A percentile compares a stretch with the other conserved stretches of the same genome.
Conservation (phyloP, 352 stramenopile genomes). For the Pilasporangium apinafurcum region DNA sequence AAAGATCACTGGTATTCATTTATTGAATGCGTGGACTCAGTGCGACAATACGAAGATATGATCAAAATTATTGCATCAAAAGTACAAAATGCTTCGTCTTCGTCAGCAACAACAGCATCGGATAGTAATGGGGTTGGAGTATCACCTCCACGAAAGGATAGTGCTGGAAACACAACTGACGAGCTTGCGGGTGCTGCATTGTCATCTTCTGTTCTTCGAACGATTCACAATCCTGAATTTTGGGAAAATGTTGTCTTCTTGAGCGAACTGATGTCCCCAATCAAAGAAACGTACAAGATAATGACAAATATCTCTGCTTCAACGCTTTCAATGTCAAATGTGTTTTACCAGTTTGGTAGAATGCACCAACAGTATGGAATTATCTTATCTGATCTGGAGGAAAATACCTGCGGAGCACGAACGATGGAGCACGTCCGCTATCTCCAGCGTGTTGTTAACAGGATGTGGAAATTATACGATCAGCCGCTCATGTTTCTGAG, state of each 20-base stretch:
- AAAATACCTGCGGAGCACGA: conserved; percentile 33
- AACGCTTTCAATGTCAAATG: conserved; percentile 54
- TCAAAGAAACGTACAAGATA: conserved; percentile 71
- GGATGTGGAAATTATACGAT: conserved; percentile 74
- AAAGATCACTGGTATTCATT: conserved; percentile 65
- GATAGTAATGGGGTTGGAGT: not conserved
- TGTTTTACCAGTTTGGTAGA: conserved; percentile 73
- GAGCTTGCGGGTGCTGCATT: conserved; percentile 36
- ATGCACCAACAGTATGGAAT: conserved; percentile 71
- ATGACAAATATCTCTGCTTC: conserved; percentile 28
- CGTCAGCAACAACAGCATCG: not conserved
- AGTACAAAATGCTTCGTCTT: conserved; percentile 24
- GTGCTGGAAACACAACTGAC: conserved; percentile 29
- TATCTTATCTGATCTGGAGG: conserved; percentile 69
- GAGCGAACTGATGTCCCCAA: conserved; percentile 70
- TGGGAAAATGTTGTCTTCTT: conserved; percentile 71
- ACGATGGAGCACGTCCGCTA: conserved; percentile 52
- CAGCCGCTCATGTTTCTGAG: conserved; percentile 61
- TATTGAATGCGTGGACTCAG: conserved; percentile 72
- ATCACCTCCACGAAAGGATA: conserved; percentile 30
- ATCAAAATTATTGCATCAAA: conserved; percentile 77
- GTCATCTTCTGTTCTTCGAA: conserved; percentile 31
- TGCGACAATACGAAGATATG: conserved; percentile 78
- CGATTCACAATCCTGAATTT: conserved; percentile 58
- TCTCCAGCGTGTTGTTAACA: conserved; percentile 50